Evolutionary conservation across 1,139 yeast genomes (phyloP).

Genomic region (Pichia sp.): DNA sequence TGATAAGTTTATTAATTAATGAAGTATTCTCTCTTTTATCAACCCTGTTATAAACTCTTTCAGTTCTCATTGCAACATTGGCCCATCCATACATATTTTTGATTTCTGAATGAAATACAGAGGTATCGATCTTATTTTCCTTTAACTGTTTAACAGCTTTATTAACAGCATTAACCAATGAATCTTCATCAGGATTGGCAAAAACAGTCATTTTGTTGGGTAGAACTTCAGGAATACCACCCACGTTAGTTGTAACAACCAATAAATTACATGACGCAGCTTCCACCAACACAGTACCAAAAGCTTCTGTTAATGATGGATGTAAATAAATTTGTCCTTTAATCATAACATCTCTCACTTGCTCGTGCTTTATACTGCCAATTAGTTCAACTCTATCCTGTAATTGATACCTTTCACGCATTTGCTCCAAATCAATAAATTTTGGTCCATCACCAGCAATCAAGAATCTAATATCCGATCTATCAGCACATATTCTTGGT

Average conservation of each 20-base stretch:
- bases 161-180: slow-evolving; percentile 62
- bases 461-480: slow-evolving; percentile 64
- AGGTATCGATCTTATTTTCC: slow-evolving; percentile 58
- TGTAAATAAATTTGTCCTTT: slow-evolving; percentile 91
- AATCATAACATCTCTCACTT: slow-evolving; percentile 88
- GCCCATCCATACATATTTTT: slow-evolving; percentile 87
- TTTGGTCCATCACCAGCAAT: slow-evolving; percentile 98
- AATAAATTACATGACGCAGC: slow-evolving; percentile 95
- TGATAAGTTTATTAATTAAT: slow-evolving; percentile 45
- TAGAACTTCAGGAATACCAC: slow-evolving; percentile 95
- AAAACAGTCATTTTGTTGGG: slow-evolving; percentile 92
- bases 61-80: slow-evolving; percentile 82
- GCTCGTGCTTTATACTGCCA: slow-evolving; percentile 88
- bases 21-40: slow-evolving; percentile 31
- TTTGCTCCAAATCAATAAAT: slow-evolving; percentile 87
- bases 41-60: slow-evolving; percentile 59
- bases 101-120: slow-evolving; percentile 71
- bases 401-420: slow-evolving; percentile 79
- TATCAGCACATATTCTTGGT: slow-evolving; percentile 67
- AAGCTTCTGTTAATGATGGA: slow-evolving; percentile 93
- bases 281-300: slow-evolving; percentile 94
- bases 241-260: slow-evolving; percentile 93
- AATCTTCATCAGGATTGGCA: slow-evolving; percentile 80
- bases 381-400: slow-evolving; percentile 83
- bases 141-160: slow-evolving; percentile 56